phyloP scores from a whole-genome alignment of 75 land plant species.

The Cryptomeria japonica region DNA sequence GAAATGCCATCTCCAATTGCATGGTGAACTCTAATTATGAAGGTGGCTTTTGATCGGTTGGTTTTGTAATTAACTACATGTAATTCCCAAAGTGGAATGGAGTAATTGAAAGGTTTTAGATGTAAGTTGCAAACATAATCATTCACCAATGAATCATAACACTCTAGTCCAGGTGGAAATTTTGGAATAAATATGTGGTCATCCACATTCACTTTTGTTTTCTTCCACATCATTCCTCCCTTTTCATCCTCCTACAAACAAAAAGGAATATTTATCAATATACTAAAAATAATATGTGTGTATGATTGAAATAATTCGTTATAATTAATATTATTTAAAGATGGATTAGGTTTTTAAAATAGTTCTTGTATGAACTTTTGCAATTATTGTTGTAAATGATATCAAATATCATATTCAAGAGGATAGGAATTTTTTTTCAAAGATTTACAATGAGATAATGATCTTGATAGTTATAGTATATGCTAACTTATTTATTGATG shows the following conservation, averaged over 20 bases:
- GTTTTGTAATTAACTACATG: slow-evolving; percentile 49
- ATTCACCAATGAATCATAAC: slow-evolving; percentile 27
- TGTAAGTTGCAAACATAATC: slow-evolving; percentile 42
- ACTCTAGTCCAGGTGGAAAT: slow-evolving; percentile 17
- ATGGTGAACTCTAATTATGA: slow-evolving; percentile 62
- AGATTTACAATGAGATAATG: too few species aligned
- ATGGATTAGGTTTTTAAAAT: too few species aligned
- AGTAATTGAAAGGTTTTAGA: slow-evolving; percentile 30
- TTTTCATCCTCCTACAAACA: neutral
- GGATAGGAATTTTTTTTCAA: too few species aligned
- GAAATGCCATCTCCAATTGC: slow-evolving; percentile 74
- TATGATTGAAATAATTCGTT: too few species aligned
- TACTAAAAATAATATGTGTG: too few species aligned
- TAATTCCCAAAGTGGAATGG: slow-evolving; percentile 56
- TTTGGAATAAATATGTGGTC: slow-evolving; percentile 38
- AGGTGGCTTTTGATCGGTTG: slow-evolving; percentile 24
- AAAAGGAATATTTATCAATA: too few species aligned
- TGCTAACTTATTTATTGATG: too few species aligned
- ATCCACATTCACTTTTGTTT: slow-evolving; percentile 29
- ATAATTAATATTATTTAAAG: too few species aligned
- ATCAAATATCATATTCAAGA: too few species aligned
- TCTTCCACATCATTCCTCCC: neutral
- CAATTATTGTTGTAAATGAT: too few species aligned
- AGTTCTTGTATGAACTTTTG: too few species aligned
- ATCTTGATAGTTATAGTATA: too few species aligned